Evolutionary conservation across 1,284 basidiomycete species (phyloP), one percentile per base, ranked within the genome.

Genomic region (Ceraceosorus bombacis): DNA sequence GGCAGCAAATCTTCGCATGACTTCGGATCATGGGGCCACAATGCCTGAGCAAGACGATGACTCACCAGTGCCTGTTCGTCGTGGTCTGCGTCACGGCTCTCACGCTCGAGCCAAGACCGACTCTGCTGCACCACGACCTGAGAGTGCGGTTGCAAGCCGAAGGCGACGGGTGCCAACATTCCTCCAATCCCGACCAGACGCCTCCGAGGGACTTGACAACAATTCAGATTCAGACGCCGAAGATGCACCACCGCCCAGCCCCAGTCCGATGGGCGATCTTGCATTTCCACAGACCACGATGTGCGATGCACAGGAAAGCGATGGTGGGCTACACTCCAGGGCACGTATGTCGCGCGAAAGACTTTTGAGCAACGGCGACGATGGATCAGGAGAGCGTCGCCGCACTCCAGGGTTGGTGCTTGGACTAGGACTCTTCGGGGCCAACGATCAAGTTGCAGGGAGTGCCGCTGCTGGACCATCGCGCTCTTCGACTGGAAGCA

Each of bases 191-290:
- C 27, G 27, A 27, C 27, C 27, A 27, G 7, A 13, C 41, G 9
- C 54, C 43, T 41, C 39, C 2, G 41, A 41, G 54, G 10, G 37
- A 51, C 10, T 6, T 1, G 5, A 27, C n/a, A 65, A 68, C 62
- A 66, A 68, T 49, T 41, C 67, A 17, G 65, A 66, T 37, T 62
- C 66, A 40, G 68, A 70, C 37, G 50, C 58, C 7, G 66, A 67
- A 27, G 53, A 46, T 10, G 55, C 54, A 15, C 61, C 70, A 4
- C 68, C 66, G 12, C 62, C 68, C 17, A 68, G 66, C 9, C 70
- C 70, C 12, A 65, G 67, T 4, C 70, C 70, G 2, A 49, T 67
- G 12, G 63, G 62, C 40, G 65, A 69, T 27, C 61, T 59, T 40
- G 53, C 61, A n/a, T 10, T 57, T 60, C 27, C 61, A 9, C 53